Evolutionary conservation across 1,284 basidiomycete species (phyloP).

Genomic region (Pseudozyma sp.): DNA sequence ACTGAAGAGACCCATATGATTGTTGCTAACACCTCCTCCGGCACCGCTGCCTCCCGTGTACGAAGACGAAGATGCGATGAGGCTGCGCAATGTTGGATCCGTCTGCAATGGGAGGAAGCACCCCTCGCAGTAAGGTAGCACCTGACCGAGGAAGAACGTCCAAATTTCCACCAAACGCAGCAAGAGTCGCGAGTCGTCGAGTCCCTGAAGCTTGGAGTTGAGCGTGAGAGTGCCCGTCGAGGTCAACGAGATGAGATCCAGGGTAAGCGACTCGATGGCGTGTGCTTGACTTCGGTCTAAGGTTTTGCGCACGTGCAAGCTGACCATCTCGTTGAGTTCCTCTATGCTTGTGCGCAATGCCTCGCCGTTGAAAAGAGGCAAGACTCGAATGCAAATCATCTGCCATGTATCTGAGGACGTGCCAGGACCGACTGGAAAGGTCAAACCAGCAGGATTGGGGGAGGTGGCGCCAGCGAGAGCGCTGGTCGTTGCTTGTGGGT

Average conservation of each 20-base stretch:
- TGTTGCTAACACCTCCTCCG: conserved; percentile 5
- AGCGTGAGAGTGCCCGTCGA: conserved; percentile 90
- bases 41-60: conserved; percentile 4
- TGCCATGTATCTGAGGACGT: conserved; percentile 74
- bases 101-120: conserved; percentile 71
- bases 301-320: conserved; percentile 76
- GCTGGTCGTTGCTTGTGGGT: conserved; percentile 10
- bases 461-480: conserved; percentile 15
- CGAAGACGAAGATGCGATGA: conserved; percentile 34
- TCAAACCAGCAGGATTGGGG: conserved; percentile 26
- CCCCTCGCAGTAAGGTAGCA: conserved; percentile 86
- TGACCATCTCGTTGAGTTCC: conserved; percentile 82
- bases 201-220: conserved; percentile 81
- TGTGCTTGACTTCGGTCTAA: conserved; percentile 69
- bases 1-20: conserved; percentile 11
- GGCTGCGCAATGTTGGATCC: conserved; percentile 58
- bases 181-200: conserved; percentile 75
- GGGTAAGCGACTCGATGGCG: conserved; percentile 75
- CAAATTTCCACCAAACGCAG: conserved; percentile 85
- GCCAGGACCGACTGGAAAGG: conserved; percentile 27
- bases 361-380: conserved; percentile 92
- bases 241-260: conserved; percentile 84
- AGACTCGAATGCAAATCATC: conserved; percentile 82
- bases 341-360: conserved; percentile 89
- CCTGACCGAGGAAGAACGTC: conserved; percentile 93